Conservation (phyloP, 306 rosid genomes). For the Prunus fruticosa region DNA sequence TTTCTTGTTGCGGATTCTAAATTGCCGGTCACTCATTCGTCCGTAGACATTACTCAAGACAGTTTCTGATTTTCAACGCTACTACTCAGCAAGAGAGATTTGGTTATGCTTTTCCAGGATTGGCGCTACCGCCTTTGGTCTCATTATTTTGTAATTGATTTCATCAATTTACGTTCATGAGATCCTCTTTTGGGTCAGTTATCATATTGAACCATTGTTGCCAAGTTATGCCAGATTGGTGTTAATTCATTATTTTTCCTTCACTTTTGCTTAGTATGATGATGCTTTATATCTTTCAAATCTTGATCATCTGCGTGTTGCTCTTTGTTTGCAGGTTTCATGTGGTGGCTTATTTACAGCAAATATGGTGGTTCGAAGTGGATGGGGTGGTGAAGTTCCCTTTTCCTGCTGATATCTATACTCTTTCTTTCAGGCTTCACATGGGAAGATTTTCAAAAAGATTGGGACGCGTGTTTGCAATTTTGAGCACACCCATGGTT, state of each 20-base stretch:
- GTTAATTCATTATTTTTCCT: neutral
- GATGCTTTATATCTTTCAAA: neutral
- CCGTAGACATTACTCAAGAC: neutral
- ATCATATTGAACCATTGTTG: neutral
- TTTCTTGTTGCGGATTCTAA: neutral
- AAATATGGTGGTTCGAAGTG: slow-evolving; percentile 97
- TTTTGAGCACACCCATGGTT: slow-evolving; percentile 90
- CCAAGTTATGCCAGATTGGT: neutral
- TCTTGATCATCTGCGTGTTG: neutral
- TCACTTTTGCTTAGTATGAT: neutral
- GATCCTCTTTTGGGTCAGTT: neutral
- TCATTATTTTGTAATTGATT: no score
- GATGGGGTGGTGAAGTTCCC: slow-evolving; percentile 77
- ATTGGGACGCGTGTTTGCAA: slow-evolving; percentile 72
- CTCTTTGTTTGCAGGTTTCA: slow-evolving; percentile 67
- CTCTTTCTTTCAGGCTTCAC: slow-evolving; percentile 84
- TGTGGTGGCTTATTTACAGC: slow-evolving; percentile 79
- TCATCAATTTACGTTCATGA: neutral
- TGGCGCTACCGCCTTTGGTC: neutral
- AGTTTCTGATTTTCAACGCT: neutral
- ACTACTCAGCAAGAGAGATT: neutral
- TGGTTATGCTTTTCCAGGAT: neutral
- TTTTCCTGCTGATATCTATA: slow-evolving; percentile 76
- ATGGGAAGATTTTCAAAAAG: slow-evolving; percentile 77
- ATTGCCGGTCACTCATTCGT: neutral